These are phyloP conservation scores for Chrysochromulina tobinii DNA, from an alignment of 78 protist species.

Conservation along the genomic window DNA sequence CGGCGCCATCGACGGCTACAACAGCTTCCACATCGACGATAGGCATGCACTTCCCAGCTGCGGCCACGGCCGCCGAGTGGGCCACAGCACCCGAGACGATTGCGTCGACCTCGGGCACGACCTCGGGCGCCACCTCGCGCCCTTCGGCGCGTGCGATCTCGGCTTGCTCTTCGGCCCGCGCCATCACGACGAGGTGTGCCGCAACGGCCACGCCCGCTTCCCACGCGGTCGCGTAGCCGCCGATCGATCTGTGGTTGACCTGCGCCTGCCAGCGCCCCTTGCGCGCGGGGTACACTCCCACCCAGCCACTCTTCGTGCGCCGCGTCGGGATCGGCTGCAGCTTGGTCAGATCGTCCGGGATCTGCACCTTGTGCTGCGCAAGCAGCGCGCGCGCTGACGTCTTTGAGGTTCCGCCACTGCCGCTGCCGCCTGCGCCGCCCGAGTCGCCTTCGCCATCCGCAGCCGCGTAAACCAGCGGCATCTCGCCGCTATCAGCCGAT, in stretches of 20 bases:
- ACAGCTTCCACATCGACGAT: no score
- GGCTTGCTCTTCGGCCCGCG: neutral
- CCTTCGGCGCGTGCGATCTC: neutral
- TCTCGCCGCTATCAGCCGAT: no score
- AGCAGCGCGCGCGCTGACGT: neutral
- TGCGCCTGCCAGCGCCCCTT: slow-evolving; percentile 4
- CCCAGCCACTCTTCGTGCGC: neutral
- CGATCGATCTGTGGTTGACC: neutral
- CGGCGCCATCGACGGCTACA: no score
- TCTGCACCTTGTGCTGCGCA: neutral
- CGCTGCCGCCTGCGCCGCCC: no score
- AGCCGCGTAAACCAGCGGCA: no score
- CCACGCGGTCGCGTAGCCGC: slow-evolving; percentile 2
- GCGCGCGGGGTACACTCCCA: slow-evolving; percentile 3
- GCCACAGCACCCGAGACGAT: no score
- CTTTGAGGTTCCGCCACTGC: neutral
- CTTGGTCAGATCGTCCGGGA: neutral
- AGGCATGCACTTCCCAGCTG: no score
- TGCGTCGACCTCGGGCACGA: no score
- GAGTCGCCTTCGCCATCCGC: no score
- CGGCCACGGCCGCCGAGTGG: no score
- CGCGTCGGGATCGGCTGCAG: neutral
- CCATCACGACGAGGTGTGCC: neutral
- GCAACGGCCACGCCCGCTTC: neutral
- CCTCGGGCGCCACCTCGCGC: no score